Evolutionary conservation across 106 monocot genomes (phyloP).

Genomic region (Allium fistulosum): DNA sequence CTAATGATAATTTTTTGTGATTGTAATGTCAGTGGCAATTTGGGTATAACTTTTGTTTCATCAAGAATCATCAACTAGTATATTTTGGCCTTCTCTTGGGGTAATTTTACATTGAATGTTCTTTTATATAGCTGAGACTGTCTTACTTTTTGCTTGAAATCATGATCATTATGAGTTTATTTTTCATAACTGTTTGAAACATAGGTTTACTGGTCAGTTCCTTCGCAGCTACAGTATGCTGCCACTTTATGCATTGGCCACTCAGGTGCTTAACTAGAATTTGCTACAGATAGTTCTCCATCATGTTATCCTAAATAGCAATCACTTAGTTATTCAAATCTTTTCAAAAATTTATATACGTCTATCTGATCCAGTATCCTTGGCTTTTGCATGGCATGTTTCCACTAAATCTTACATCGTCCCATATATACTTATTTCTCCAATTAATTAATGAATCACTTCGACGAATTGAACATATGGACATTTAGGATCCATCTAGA

Average conservation of each 20-base stretch:
- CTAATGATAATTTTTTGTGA: no score
- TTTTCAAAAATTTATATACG: no score
- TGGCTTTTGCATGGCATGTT: no score
- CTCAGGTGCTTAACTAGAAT: slow-evolving; percentile 44
- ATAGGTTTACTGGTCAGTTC: slow-evolving; percentile 86
- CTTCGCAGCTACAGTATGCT: slow-evolving; percentile 95
- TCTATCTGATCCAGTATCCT: no score
- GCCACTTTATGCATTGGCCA: slow-evolving; percentile 88
- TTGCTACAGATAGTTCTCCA: no score
- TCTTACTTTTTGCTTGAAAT: neutral
- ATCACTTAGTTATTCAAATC: no score
- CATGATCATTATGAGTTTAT: neutral
- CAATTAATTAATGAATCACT: no score
- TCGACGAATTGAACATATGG: no score
- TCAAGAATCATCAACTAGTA: slow-evolving; percentile 64
- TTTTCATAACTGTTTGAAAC: neutral
- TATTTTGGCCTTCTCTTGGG: slow-evolving; percentile 81
- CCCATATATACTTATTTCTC: no score
- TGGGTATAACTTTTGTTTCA: slow-evolving; percentile 88
- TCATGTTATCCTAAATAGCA: no score
- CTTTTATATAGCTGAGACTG: neutral
- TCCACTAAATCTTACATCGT: no score
- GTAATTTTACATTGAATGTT: slow-evolving; percentile 20
- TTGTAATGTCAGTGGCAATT: slow-evolving; percentile 13
- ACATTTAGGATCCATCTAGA: no score